A percentile compares a stretch with the other conserved stretches of the same genome.
phyloP scores from a whole-genome alignment of 2,329 filamentous ascomycete genomes.

The Thyridium curvatum region DNA sequence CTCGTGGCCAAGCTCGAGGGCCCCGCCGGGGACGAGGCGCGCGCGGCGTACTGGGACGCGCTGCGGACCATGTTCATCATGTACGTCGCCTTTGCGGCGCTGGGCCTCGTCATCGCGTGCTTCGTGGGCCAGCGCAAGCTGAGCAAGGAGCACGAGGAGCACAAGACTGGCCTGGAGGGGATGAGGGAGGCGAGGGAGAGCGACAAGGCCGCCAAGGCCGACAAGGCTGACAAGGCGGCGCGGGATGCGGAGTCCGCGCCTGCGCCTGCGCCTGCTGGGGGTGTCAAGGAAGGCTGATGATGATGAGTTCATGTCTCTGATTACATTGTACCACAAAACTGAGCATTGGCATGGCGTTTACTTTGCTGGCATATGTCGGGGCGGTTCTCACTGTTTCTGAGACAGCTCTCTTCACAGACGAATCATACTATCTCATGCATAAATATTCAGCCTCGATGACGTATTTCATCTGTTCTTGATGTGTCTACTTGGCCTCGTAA shows the following conservation, averaged over 20 bases:
- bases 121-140: constrained; percentile 43
- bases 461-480: no score
- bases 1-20: constrained; percentile 46
- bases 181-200: constrained; percentile 22
- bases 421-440: no score
- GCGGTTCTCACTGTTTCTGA: no score
- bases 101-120: constrained; percentile 40
- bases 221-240: neutral
- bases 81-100: constrained; percentile 41
- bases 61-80: constrained; percentile 53
- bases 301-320: no score
- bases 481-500: constrained; percentile 15
- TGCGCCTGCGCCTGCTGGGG: neutral
- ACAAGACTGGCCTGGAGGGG: constrained; percentile 49
- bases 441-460: no score
- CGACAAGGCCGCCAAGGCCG: constrained; percentile 6
- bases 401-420: no score
- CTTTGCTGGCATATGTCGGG: no score
- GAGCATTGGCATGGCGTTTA: no score
- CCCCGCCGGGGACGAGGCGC: constrained; percentile 33
- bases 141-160: constrained; percentile 49
- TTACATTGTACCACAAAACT: no score
- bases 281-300: no score
- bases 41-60: constrained; percentile 40
- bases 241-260: constrained; percentile 3